Base-by-base conservation (phyloP, 164 flowering plant genomes). In the Vitis labrusca region DNA sequence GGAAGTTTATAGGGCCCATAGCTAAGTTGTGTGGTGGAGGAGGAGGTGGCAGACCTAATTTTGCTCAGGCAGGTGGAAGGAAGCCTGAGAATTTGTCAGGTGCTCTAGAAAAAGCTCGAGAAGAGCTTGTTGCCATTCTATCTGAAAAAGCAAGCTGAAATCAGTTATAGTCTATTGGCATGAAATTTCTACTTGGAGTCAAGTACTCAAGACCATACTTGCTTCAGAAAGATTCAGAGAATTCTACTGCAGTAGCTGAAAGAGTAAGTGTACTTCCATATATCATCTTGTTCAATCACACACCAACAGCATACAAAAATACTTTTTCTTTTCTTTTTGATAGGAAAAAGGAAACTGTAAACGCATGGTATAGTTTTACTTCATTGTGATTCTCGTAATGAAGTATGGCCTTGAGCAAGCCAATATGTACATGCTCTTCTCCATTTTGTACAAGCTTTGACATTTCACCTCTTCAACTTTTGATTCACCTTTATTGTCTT, bases 51-150 rank as follows among this genome's bases (percentile, higher is more conserved):
- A 80, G 90, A 72, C 99, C 96, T 44, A 90, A 89, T 83, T 88
- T 95, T 70, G 98, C 99, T 64, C 98, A 95, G 81, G 99, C 99
- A 55, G 99, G 99, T 54, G 98, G 99, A 59, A 86, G 88, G 75
- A 87, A 90, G 82, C 99, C 97, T 12, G 96, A 90, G 79, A 90
- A 95, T 53, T 77, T 95, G 74, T 47, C 60, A 9, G 65, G 61
- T 70, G 98, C 98, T 16, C 88, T 95, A 55, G 94, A 85, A 60
- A 86, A 86, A 66, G 98, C 98, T n/a, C 84, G 83, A 60, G 78
- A 80, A 29, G 90, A 90, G 65, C 85, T 92, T 54, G 67, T 88
- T 23, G 70, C 85, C 9, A 32, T 76, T 65, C 76, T 90, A 10
- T 76, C 91, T 5, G 83, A 82, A 64, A 88, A 85, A 60, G 76